Conservation (phyloP, 2,329 filamentous ascomycete species). For the Cadophora malorum region DNA sequence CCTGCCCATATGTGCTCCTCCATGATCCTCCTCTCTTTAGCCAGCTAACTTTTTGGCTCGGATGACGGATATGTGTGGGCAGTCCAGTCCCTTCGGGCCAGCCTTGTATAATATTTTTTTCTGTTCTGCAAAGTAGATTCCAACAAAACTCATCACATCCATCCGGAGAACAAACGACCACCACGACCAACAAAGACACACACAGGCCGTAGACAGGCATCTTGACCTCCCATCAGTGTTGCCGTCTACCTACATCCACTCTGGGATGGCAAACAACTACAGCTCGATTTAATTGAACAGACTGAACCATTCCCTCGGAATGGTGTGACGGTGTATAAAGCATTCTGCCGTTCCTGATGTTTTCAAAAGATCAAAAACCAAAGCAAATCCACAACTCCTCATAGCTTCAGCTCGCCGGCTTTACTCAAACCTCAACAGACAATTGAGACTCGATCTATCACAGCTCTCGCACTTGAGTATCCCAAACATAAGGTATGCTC, state of each 20-base stretch:
- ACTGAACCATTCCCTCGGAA: conserved; percentile 42
- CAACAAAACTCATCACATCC: conserved; percentile 39
- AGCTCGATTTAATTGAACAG: conserved; percentile 40
- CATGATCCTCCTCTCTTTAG: conserved; percentile 29
- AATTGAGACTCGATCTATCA: background rate
- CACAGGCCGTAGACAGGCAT: conserved; percentile 36
- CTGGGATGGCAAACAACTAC: conserved; percentile 43
- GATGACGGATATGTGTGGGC: conserved; percentile 34
- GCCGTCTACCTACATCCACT: conserved; percentile 38
- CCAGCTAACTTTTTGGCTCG: conserved; percentile 34
- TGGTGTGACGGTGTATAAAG: conserved; percentile 45
- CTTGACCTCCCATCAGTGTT: conserved; percentile 27
- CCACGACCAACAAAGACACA: conserved; percentile 40
- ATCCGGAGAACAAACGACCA: conserved; percentile 38
- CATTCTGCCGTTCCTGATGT: conserved; percentile 39
- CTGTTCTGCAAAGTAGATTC: conserved; percentile 35
- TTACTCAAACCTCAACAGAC: background rate
- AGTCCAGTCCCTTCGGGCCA: conserved; percentile 27
- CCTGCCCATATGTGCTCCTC: conserved; percentile 38
- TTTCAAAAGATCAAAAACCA: conserved; percentile 11
- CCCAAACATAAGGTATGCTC: background rate
- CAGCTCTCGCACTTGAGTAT: background rate
- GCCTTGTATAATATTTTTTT: conserved; percentile 35
- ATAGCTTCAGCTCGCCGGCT: background rate
- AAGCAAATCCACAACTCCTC: conserved; percentile 4